These are phyloP conservation scores for Echites panduratus DNA, from an alignment of 257 asterid species.

Conservation along the genomic window DNA sequence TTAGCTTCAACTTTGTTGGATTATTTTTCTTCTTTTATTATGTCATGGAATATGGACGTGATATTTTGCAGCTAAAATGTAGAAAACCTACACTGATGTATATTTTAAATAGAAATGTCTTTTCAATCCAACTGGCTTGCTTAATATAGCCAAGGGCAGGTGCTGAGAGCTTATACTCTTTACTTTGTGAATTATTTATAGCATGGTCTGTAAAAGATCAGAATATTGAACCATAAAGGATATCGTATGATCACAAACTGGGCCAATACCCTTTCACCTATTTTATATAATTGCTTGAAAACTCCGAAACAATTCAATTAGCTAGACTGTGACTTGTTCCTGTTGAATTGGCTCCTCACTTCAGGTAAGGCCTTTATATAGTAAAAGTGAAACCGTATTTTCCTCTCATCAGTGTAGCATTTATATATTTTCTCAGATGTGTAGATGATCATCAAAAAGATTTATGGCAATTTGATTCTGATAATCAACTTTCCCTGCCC, in stretches of 20 bases:
- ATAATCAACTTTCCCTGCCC: background rate
- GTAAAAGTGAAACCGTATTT: background rate
- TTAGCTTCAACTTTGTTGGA: constrained; percentile 2
- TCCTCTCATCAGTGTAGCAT: background rate
- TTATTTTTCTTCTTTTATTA: too few species aligned
- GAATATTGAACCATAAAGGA: background rate
- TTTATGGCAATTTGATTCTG: background rate
- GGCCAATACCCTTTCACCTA: background rate
- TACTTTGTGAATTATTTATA: background rate
- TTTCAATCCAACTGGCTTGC: background rate
- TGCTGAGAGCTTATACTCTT: background rate
- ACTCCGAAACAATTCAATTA: background rate
- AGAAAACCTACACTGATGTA: background rate
- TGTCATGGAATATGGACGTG: background rate
- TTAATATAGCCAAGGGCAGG: background rate
- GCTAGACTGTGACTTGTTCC: background rate
- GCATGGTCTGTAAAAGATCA: background rate
- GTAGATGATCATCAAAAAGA: background rate
- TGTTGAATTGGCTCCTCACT: background rate
- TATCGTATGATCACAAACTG: background rate
- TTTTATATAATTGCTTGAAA: background rate
- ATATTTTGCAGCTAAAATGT: background rate
- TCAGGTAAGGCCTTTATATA: background rate
- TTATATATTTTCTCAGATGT: too few species aligned
- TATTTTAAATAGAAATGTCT: background rate